Evolutionary conservation across 2,329 filamentous ascomycete genomes (phyloP), one percentile per base, ranked within the genome.

Genomic region (Penicillium sclerotigenum): DNA sequence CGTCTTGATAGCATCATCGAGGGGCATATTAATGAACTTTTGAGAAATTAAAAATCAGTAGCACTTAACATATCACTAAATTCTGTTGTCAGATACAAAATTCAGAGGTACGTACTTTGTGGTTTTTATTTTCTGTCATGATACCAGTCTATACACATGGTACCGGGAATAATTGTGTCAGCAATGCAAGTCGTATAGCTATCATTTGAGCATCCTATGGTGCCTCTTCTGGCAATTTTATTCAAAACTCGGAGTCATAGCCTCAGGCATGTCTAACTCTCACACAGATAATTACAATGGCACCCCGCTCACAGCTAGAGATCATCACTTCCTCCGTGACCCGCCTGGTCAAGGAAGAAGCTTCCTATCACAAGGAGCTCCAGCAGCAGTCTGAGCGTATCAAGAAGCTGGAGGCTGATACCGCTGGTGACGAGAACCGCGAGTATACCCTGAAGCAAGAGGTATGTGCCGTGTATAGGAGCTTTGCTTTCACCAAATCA

Each of bases 271-370:
- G 33, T 49, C 60, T 63, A 24, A 64, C 53, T 16, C 16, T 42
- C 22, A 26, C 40, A 36, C 48, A 64, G 53, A 55, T 53, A 48
- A 41, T 49, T 58, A 68, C 14, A 47, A 96, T 96, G 91, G 82
- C 90, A 4, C 82, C 90, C 83, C 87, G 65, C 85, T 97, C 72
- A 76, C 84, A 67, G 91, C 96, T 74, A 86, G 90, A 59, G 90
- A 94, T 97, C 70, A 86, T 88, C 42, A 94, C 90, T 24, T 84
- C 87, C 59, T 86, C 90, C 20, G 85, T 97, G 64, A 81, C 83
- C 66, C 90, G 94, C 57, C 84, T 97, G 46, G 84, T 96, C 63
- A 97, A 96, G 75, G 94, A 99, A 75, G 90, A 97, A 74, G 80
- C 83, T 37, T 93, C 87, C 67, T 97, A 99, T 78, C 88, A 92